These are phyloP conservation scores for Bipolaris gigantea DNA, from an alignment of 2,329 filamentous ascomycete genomes.

Conservation along the genomic window DNA sequence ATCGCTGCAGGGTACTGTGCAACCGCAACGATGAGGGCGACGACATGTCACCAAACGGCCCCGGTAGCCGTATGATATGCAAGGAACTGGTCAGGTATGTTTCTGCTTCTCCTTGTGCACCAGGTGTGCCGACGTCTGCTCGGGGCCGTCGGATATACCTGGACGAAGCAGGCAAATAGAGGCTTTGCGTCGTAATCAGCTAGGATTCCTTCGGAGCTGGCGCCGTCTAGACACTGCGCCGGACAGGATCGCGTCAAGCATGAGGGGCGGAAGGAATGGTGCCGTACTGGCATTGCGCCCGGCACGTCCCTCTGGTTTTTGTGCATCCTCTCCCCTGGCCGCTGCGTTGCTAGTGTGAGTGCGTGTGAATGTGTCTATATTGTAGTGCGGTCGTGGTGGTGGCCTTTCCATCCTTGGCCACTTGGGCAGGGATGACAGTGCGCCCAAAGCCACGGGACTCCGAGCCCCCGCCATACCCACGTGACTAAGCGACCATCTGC, in stretches of 20 bases:
- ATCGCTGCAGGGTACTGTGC: slow-evolving; percentile 11
- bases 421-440: neutral
- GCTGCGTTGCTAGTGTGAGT: neutral
- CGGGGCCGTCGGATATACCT: slow-evolving; percentile 1
- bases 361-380: neutral
- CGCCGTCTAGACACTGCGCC: neutral
- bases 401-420: neutral
- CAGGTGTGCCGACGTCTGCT: slow-evolving; percentile 1
- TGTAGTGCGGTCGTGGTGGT: neutral
- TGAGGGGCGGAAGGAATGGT: slow-evolving; percentile 7
- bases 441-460: neutral
- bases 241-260: slow-evolving; percentile 1
- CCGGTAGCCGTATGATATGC: neutral
- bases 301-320: slow-evolving; percentile 11
- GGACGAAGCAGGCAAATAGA: slow-evolving; percentile 9
- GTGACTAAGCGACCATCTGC: slow-evolving; percentile 28
- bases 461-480: slow-evolving; percentile 14
- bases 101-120: neutral
- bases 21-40: neutral
- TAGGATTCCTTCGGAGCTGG: neutral
- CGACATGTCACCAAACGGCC: neutral
- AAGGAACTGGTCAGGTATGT: neutral
- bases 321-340: slow-evolving; percentile 5
- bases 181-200: slow-evolving; percentile 10
- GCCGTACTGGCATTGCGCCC: neutral